These are phyloP conservation scores for Bisporella sp. DNA, from an alignment of 2,329 filamentous ascomycete species.

Conservation along the genomic window DNA sequence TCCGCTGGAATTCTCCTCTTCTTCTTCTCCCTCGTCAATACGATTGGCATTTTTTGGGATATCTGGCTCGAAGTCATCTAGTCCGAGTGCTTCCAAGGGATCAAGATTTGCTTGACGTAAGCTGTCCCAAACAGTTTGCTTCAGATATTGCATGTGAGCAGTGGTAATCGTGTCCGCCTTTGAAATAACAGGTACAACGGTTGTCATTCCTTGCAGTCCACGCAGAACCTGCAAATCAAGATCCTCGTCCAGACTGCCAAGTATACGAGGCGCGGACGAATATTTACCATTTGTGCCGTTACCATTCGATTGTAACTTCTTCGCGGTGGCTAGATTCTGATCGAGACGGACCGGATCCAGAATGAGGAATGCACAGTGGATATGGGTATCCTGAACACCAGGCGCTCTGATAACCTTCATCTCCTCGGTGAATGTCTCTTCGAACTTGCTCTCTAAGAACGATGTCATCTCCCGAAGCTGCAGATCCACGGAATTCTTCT, in stretches of 20 bases:
- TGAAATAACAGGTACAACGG: conserved; percentile 88
- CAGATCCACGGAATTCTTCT: conserved; percentile 91
- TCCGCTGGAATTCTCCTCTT: conserved; percentile 26
- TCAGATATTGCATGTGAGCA: conserved; percentile 86
- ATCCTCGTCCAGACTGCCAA: conserved; percentile 75
- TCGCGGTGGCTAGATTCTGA: conserved; percentile 65
- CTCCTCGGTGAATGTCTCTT: conserved; percentile 95
- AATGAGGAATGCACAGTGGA: conserved; percentile 89
- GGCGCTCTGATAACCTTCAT: conserved; percentile 95
- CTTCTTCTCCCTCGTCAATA: conserved; percentile 52
- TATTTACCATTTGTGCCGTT: conserved; percentile 43
- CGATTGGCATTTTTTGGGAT: conserved; percentile 38
- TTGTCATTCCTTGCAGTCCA: conserved; percentile 85
- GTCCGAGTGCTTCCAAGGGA: conserved; percentile 75
- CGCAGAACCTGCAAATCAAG: conserved; percentile 87
- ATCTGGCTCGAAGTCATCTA: conserved; percentile 66
- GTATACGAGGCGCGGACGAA: conserved; percentile 32
- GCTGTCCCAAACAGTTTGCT: conserved; percentile 83
- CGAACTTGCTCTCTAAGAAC: conserved; percentile 96
- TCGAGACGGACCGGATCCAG: conserved; percentile 85
- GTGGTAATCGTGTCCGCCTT: conserved; percentile 97
- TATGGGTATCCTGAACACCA: conserved; percentile 90
- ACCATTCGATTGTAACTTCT: conserved; percentile 45
- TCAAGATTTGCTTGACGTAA: conserved; percentile 82
- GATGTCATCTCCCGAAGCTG: conserved; percentile 86